phyloP scores from a whole-genome alignment of 2,329 filamentous ascomycete genomes.

The Exophiala spinifera region DNA sequence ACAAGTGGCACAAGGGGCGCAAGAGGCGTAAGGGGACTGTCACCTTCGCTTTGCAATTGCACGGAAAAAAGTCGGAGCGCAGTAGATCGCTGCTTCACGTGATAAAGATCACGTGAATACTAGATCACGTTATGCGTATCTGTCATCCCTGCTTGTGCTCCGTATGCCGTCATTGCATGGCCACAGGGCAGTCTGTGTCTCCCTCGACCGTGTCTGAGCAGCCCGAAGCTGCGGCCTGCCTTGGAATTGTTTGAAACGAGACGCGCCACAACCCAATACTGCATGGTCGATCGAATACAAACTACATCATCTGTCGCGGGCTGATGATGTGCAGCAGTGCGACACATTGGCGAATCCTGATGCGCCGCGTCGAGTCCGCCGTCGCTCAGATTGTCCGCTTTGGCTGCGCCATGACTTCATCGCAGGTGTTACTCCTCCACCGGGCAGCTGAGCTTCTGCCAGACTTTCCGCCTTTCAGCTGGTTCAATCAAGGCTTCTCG shows the following conservation, averaged over 20 bases:
- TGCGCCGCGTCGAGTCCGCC: neutral
- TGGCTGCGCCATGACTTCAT: conserved; percentile 1
- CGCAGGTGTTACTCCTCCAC: neutral
- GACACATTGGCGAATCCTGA: no score
- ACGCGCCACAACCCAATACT: no score
- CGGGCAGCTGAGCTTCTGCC: neutral
- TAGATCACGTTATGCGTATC: neutral
- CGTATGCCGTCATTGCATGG: neutral
- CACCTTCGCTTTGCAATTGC: no score
- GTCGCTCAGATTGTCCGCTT: neutral
- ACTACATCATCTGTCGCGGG: no score
- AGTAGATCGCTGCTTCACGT: no score
- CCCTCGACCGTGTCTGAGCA: no score
- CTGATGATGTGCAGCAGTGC: no score
- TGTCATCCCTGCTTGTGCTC: no score
- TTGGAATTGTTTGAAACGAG: neutral
- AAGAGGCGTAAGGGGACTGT: no score
- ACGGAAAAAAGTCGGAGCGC: neutral
- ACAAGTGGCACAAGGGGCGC: neutral
- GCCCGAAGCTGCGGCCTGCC: neutral
- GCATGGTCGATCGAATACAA: no score
- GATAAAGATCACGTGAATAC: neutral
- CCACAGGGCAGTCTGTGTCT: no score
- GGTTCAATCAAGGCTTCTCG: neutral
- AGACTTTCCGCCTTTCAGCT: neutral